These are phyloP conservation scores for Agapanthus africanus DNA, from an alignment of 106 monocot genomes.

Conservation along the genomic window DNA sequence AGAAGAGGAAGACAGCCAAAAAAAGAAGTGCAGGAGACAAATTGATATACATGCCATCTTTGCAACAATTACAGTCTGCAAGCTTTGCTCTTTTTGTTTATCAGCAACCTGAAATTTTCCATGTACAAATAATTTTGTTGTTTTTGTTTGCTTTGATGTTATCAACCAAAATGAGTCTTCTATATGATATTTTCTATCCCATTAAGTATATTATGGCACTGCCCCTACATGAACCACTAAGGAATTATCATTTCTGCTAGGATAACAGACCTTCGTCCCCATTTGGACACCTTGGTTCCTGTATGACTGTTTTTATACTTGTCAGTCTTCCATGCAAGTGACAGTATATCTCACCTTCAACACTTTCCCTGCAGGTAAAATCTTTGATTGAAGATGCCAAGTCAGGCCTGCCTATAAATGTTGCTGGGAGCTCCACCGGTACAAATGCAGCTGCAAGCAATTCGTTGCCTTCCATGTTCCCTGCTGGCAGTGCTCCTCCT, in stretches of 20 bases:
- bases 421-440: conserved; percentile 36
- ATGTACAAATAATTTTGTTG: background rate
- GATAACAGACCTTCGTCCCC: no score
- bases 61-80: no score
- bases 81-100: no score
- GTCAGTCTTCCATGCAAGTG: background rate
- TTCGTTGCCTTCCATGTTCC: conserved; percentile 88
- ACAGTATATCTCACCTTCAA: background rate
- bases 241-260: background rate
- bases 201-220: background rate
- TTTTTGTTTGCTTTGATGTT: background rate
- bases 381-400: conserved; percentile 77
- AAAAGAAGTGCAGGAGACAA: no score
- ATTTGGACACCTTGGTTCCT: background rate
- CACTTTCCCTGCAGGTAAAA: conserved; percentile 47
- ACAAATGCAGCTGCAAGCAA: conserved; percentile 45
- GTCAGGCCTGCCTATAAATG: conserved; percentile 48
- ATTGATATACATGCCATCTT: no score
- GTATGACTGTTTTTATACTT: background rate
- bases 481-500: conserved; percentile 83
- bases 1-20: background rate
- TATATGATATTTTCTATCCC: background rate
- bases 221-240: background rate
- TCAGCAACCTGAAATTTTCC: background rate
- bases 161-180: background rate